A percentile compares a stretch with the other conserved stretches of the same genome.
Evolutionary conservation across 768 basidiomycete species (phyloP).

Genomic region (Mrakia hoshinonis): DNA sequence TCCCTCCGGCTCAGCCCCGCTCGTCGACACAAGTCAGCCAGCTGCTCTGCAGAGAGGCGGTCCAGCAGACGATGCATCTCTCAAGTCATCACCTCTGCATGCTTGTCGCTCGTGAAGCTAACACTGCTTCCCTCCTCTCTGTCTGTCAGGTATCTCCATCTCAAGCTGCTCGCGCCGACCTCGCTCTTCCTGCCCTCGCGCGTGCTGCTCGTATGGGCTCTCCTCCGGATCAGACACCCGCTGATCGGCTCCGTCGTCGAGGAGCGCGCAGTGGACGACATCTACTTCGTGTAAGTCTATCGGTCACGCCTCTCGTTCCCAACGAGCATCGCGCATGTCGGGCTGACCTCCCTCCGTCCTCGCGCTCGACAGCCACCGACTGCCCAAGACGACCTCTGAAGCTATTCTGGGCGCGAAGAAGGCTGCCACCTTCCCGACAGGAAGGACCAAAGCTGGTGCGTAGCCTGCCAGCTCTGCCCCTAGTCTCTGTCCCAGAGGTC

Average conservation of each 20-base stretch:
- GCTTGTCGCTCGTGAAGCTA: neutral
- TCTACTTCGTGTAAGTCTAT: slow-evolving; percentile 55
- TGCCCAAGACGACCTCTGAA: slow-evolving; percentile 45
- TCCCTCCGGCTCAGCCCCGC: neutral
- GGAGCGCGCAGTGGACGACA: slow-evolving; percentile 49
- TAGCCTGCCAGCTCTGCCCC: neutral
- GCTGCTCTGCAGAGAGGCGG: too few relatives aligned
- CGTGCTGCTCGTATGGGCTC: slow-evolving; percentile 57
- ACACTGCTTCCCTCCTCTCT: neutral
- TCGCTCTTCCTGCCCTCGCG: slow-evolving; percentile 46
- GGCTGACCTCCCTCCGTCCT: slow-evolving; percentile 1
- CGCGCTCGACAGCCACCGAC: slow-evolving; percentile 44
- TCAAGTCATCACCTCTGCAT: neutral
- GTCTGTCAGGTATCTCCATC: slow-evolving; percentile 61
- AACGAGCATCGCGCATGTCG: neutral
- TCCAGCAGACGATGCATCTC: too few relatives aligned
- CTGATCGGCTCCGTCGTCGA: slow-evolving; percentile 56
- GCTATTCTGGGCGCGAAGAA: slow-evolving; percentile 48
- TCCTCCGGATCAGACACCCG: slow-evolving; percentile 61
- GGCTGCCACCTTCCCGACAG: slow-evolving; percentile 47
- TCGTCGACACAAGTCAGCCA: neutral
- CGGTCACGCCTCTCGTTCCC: neutral
- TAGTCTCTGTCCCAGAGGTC: too few relatives aligned
- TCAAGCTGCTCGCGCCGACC: slow-evolving; percentile 53
- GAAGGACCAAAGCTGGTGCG: slow-evolving; percentile 53